A percentile compares a stretch with the other conserved stretches of the same genome.
These are phyloP conservation scores for Melampsora larici-populina DNA, from an alignment of 1,284 basidiomycete genomes.

Conservation along the genomic window DNA sequence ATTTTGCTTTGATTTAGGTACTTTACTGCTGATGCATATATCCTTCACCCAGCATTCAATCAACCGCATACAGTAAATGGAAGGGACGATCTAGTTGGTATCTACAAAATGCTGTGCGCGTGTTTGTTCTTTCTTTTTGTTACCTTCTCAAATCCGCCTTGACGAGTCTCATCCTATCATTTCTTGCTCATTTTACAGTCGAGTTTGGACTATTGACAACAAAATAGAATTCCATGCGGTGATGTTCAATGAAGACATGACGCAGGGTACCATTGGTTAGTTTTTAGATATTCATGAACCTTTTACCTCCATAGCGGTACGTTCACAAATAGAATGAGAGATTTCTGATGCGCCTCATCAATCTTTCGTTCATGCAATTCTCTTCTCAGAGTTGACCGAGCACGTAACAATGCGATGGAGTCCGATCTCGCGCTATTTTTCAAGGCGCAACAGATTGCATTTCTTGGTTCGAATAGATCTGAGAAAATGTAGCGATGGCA, in stretches of 20 bases:
- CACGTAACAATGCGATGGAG: no score
- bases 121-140: background rate
- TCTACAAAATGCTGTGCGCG: constrained; percentile 33
- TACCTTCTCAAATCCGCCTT: background rate
- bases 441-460: background rate
- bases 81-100: constrained; percentile 13
- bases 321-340: background rate
- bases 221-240: constrained; percentile 33
- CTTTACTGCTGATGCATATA: constrained; percentile 31
- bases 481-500: constrained; percentile 17
- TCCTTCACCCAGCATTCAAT: constrained; percentile 28
- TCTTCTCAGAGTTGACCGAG: no score
- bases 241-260: constrained; percentile 35
- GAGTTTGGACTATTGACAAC: constrained; percentile 33
- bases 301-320: background rate
- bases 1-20: constrained; percentile 5
- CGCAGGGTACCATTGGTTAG: constrained; percentile 14
- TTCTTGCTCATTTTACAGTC: background rate
- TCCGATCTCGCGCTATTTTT: no score
- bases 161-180: background rate
- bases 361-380: no score
- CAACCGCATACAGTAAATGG: constrained; percentile 20
- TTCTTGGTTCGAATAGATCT: constrained; percentile 30
- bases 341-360: background rate
- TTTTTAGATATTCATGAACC: background rate